A percentile compares a stretch with the other conserved stretches of the same genome.
These are phyloP conservation scores for Teratosphaeria viscida DNA, from an alignment of 2,329 filamentous ascomycete genomes.

Conservation along the genomic window DNA sequence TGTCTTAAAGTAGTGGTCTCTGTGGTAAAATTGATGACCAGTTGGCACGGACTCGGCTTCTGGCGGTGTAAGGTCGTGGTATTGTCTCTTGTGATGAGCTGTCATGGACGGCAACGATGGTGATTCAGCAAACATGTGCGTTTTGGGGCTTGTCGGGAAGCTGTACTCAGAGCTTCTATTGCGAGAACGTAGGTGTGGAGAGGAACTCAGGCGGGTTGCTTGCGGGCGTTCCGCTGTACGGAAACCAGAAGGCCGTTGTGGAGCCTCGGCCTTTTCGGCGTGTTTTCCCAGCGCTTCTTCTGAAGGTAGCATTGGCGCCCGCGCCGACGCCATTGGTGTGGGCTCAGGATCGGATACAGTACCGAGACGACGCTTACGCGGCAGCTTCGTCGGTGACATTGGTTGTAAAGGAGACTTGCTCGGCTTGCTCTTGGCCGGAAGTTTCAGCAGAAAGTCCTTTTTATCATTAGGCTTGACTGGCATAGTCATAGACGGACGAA, in stretches of 20 bases:
- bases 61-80: constrained; percentile 15
- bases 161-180: background rate
- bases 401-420: background rate
- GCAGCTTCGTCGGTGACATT: background rate
- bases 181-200: background rate
- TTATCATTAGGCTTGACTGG: background rate
- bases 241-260: background rate
- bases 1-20: constrained; percentile 16
- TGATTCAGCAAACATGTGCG: background rate
- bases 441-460: background rate
- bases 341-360: background rate
- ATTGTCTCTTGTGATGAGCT: constrained; percentile 5
- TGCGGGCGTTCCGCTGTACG: background rate
- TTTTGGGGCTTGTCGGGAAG: background rate
- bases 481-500: background rate
- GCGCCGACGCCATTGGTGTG: background rate
- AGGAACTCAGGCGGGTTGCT: background rate
- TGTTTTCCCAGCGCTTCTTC: background rate
- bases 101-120: background rate
- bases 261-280: background rate
- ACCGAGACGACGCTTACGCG: background rate
- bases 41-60: constrained; percentile 9
- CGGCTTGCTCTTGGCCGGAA: background rate
- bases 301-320: background rate
- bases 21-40: constrained; percentile 6